phyloP scores from a whole-genome alignment of 1,284 basidiomycete species.

The Hypsizygus ulmarius region DNA sequence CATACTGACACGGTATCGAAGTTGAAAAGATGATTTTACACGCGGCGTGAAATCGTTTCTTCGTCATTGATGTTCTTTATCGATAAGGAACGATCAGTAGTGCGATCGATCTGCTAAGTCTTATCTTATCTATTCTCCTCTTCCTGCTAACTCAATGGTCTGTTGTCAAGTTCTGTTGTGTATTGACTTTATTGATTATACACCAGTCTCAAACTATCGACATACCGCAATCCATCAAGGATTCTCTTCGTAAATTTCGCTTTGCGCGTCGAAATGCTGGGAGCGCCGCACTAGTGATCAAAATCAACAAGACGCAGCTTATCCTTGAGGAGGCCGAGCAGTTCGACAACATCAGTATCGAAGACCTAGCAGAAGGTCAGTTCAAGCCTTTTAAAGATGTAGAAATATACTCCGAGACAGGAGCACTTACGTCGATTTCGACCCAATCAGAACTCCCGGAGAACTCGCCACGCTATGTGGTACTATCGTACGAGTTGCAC shows the following conservation, averaged over 20 bases:
- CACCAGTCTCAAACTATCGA: conserved; percentile 74
- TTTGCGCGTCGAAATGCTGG: conserved; percentile 68
- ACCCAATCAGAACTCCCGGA: conserved; percentile 85
- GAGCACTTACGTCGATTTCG: neutral
- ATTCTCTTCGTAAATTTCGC: conserved; percentile 78
- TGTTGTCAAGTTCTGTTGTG: conserved; percentile 11
- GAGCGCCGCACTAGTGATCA: conserved; percentile 78
- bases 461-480: conserved; percentile 84
- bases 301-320: conserved; percentile 81
- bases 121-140: conserved; percentile 17
- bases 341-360: conserved; percentile 72
- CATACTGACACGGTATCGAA: too few relatives aligned
- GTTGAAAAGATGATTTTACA: too few relatives aligned
- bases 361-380: conserved; percentile 82
- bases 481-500: conserved; percentile 77
- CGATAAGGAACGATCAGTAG: conserved; percentile 7
- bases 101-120: neutral
- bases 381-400: neutral
- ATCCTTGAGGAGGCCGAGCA: conserved; percentile 81
- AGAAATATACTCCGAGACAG: neutral
- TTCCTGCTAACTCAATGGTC: conserved; percentile 23
- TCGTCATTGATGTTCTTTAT: too few relatives aligned
- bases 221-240: conserved; percentile 75
- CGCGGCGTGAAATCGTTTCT: too few relatives aligned
- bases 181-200: conserved; percentile 14